These are phyloP conservation scores for Ochetophila trinervis DNA, from an alignment of 306 rosid genomes.

Conservation along the genomic window DNA sequence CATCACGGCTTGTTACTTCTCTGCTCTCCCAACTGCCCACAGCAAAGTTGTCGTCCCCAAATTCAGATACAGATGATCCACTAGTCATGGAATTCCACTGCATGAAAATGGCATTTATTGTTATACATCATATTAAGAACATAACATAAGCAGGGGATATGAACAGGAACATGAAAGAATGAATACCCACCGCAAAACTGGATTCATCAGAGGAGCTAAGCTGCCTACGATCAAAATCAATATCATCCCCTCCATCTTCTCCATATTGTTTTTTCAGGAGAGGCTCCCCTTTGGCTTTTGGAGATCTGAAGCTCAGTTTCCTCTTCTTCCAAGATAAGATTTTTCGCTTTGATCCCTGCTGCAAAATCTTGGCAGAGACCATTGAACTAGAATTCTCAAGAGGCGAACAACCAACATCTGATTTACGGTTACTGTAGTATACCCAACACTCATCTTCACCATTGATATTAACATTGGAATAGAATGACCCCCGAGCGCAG, in stretches of 20 bases:
- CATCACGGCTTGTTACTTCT: constrained; percentile 36
- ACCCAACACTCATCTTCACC: constrained; percentile 30
- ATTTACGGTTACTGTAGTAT: constrained; percentile 20
- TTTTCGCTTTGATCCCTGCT: constrained; percentile 17
- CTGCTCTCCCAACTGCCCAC: constrained; percentile 41
- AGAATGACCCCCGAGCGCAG: constrained; percentile 21
- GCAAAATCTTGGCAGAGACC: not conserved
- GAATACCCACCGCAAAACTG: constrained; percentile 22
- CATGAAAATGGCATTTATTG: not conserved
- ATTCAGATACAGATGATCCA: constrained; percentile 24
- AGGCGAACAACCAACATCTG: constrained; percentile 9
- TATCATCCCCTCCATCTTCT: constrained; percentile 31
- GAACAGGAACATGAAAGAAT: not conserved
- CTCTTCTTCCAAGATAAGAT: constrained; percentile 38
- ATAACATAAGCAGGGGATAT: not conserved
- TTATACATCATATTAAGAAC: not conserved
- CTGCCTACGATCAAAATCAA: constrained; percentile 25
- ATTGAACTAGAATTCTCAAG: constrained; percentile 4
- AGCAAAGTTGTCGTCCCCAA: constrained; percentile 33
- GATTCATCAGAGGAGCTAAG: constrained; percentile 24
- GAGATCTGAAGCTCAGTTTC: constrained; percentile 33
- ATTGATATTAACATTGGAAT: not conserved
- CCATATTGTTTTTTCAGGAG: constrained; percentile 33
- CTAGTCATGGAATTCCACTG: constrained; percentile 19
- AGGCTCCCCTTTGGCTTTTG: constrained; percentile 34